Percentiles rank a stretch among this genome's conserved stretches.
Evolutionary conservation across 1,284 basidiomycete genomes (phyloP).

Genomic region (Caloboletus firmus): DNA sequence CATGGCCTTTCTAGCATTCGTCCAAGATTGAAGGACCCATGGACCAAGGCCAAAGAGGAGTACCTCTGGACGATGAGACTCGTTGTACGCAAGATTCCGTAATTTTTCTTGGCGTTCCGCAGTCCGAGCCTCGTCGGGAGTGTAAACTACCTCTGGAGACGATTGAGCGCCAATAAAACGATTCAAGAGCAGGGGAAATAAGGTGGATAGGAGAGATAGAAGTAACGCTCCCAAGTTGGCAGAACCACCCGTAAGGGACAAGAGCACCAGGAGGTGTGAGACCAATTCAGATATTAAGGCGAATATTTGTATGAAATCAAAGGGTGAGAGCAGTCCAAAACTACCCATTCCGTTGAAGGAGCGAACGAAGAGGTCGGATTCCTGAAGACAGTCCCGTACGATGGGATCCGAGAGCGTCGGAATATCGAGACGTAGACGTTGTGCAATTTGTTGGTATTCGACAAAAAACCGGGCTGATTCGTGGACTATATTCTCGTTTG

Average conservation of each 20-base stretch:
- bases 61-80: conserved; percentile 70
- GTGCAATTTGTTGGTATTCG: conserved; percentile 73
- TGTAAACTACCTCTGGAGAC: conserved; percentile 46
- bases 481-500: conserved; percentile 69
- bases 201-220: conserved; percentile 57
- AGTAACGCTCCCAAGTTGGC: conserved; percentile 56
- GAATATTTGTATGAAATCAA: conserved; percentile 74
- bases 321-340: conserved; percentile 70
- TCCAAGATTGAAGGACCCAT: conserved; percentile 79
- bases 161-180: conserved; percentile 44
- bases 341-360: conserved; percentile 68
- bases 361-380: conserved; percentile 77
- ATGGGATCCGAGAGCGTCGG: conserved; percentile 71
- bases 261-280: conserved; percentile 66
- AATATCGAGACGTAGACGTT: conserved; percentile 73
- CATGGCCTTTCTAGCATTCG: conserved; percentile 56
- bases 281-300: conserved; percentile 66
- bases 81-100: conserved; percentile 68
- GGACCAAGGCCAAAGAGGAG: conserved; percentile 77
- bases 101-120: conserved; percentile 70
- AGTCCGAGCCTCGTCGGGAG: conserved; percentile 55
- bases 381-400: conserved; percentile 73
- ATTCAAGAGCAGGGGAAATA: conserved; percentile 54
- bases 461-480: conserved; percentile 69
- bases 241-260: conserved; percentile 61